These are phyloP conservation scores for Thyridium curvatum DNA, from an alignment of 2,329 filamentous ascomycete genomes.

Conservation along the genomic window DNA sequence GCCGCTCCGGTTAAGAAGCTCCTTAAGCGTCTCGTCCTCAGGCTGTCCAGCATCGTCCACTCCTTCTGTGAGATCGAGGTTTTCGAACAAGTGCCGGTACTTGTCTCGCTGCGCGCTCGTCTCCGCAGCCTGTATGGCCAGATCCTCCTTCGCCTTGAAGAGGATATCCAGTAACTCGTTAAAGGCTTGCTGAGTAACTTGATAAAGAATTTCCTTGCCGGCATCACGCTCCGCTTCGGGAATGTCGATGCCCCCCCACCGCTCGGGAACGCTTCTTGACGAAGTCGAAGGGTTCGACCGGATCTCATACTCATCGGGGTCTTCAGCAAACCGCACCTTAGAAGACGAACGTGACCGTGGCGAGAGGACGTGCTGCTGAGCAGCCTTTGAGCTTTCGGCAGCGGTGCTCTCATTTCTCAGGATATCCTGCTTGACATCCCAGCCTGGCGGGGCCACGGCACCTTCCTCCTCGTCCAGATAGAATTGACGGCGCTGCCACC, in stretches of 20 bases:
- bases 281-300: constrained; percentile 68
- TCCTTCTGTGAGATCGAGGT: constrained; percentile 18
- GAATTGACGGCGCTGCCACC: constrained; percentile 73
- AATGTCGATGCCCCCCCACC: constrained; percentile 73
- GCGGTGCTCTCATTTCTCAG: constrained; percentile 24
- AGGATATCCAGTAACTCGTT: constrained; percentile 86
- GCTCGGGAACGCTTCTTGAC: constrained; percentile 64
- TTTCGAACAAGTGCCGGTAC: constrained; percentile 42
- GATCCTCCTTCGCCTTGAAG: constrained; percentile 75
- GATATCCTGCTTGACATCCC: constrained; percentile 54
- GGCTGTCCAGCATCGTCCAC: constrained; percentile 3
- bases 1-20: constrained; percentile 36
- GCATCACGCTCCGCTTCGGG: constrained; percentile 76
- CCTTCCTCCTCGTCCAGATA: constrained; percentile 86
- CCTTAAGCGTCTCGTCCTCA: constrained; percentile 24
- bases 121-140: constrained; percentile 60
- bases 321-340: constrained; percentile 71
- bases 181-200: constrained; percentile 85
- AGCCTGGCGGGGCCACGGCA: constrained; percentile 55
- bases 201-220: constrained; percentile 83
- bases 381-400: constrained; percentile 37
- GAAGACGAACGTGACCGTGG: constrained; percentile 67
- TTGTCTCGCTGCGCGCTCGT: constrained; percentile 56
- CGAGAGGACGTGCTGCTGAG: constrained; percentile 26
- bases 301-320: constrained; percentile 61